A percentile compares a stretch with the other conserved stretches of the same genome.
Evolutionary conservation across 148 eudicot species (phyloP).

Genomic region (Talinum fruticosum): DNA sequence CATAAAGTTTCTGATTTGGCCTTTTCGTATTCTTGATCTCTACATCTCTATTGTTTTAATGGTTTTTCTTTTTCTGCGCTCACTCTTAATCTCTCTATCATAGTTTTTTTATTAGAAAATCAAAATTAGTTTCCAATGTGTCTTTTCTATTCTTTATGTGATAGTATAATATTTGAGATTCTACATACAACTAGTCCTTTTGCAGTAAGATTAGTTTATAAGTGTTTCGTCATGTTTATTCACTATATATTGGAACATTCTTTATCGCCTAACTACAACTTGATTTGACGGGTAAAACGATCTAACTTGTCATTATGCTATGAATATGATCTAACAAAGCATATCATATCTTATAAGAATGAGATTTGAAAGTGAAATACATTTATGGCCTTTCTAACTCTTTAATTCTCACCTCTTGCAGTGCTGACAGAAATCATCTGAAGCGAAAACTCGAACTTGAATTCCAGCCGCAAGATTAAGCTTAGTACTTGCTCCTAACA

Average conservation of each 20-base stretch:
- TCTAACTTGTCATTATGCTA: background rate
- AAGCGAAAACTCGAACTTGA: slow-evolving; percentile 95
- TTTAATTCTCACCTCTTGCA: slow-evolving; percentile 30
- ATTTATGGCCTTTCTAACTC: slow-evolving; percentile 1
- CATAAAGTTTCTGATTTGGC: background rate
- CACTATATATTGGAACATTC: background rate
- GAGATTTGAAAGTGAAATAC: background rate
- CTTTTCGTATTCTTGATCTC: background rate
- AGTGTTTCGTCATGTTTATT: background rate
- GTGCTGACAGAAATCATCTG: slow-evolving; percentile 91
- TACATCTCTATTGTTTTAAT: background rate
- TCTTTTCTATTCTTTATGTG: background rate
- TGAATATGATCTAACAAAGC: background rate
- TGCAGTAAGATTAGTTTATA: background rate
- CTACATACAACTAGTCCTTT: background rate
- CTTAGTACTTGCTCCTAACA: slow-evolving; percentile 6
- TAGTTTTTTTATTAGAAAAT: background rate
- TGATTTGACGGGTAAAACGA: background rate
- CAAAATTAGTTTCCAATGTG: background rate
- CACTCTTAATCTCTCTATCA: background rate
- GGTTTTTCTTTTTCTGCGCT: background rate
- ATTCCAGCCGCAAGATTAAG: slow-evolving; percentile 74
- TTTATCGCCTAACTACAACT: background rate
- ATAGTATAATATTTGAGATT: background rate
- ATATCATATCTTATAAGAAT: background rate